Base-by-base conservation (phyloP, 371 early-diverging fungal genomes). In the Neoconidiobolus thromboides region DNA sequence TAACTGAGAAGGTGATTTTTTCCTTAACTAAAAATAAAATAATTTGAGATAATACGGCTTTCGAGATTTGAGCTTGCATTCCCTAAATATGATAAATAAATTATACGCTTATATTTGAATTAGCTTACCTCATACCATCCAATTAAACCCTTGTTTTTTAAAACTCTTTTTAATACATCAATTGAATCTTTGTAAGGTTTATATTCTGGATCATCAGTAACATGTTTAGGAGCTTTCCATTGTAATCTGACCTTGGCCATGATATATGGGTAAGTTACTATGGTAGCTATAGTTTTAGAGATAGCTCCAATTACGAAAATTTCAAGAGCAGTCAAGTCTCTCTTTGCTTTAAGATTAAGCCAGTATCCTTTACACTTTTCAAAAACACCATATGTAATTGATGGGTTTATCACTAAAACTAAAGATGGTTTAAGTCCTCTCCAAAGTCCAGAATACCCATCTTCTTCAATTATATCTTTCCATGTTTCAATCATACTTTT, bases 181-280 rank as follows among this genome's bases (percentile, higher is more conserved):
- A 86, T 64, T n/a, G 90, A 76, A 61, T 86, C 81, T 48, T 71
- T 85, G 73, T 95, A 94, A 6, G 73, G 71, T 55, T 79, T 66
- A 38, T 78, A 72, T 2, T 64, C 66, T 9, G 76, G 73, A 51
- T 71, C 69, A 40, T 70, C 71, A 26, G 69, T 73, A 63, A 77
- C 70, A 56, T 73, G 74, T 62, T 73, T 81, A 55, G 84, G 79
- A 9, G 93, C 89, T 66, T 85, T 86, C 92, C 93, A 95, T 69
- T 95, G 95, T 66, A 95, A 76, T 58, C 92, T 76, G 10, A 90
- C 89, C 67, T 96, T 96, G 60, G 97, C 96, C 94, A 94, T 93
- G 68, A 96, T 96, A 68, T 94, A 95, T 38, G 97, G 96, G 65
- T 93, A 90, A 6, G 86, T 89, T 61, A 86, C 71, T 7, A 86